Base-by-base conservation (phyloP, 495 filamentous ascomycete species). In the Lentithecium fluviatile region DNA sequence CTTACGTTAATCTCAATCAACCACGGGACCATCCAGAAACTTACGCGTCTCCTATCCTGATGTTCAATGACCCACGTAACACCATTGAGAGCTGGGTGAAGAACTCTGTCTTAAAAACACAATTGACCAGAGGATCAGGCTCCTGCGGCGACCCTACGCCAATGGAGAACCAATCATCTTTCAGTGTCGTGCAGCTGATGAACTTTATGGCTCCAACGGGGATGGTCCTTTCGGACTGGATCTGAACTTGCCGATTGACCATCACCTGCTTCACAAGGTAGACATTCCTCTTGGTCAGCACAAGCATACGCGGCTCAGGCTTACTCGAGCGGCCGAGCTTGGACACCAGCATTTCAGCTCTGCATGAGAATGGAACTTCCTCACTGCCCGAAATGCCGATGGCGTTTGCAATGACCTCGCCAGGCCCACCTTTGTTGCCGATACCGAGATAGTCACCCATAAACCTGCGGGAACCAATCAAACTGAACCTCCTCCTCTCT, bases 291-390 rank as follows among this genome's bases (percentile, higher is more conserved):
- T 79, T 88, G 8, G 95, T 96, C 66, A 99, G 81, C 52, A 99
- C 78, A 20, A 99, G 66, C 25, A 88, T 90, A 49, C 95, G 83
- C 65, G 92, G 88, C 58, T 86, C 87, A 0, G 90, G 87, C 75
- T 97, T 97, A 75, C 91, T 96, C 24, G 93, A 96, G 52, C 95
- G 85, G 56, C 94, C 95, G 69, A 99, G 90, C 64, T 97, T 99
- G 21, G 89, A 88, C 40, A 97, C 85, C 38, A 99, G 76, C 25
- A 95, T 67, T 71, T 97, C 93, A 21, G 85, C 87, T 67, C 92
- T 85, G 72, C 91, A 96, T 2, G 94, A 96, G 76, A 97, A 99
- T 6, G 94, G 73, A 13, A 86, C 77, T 52, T 81, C 79, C 65
- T 99, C 95, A 62, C 84, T 75, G 75, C 80, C 74, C 46, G 73